A percentile compares a stretch with the other conserved stretches of the same genome.
phyloP scores from a whole-genome alignment of 2,329 filamentous ascomycete species.

The Setomelanomma holmii region DNA sequence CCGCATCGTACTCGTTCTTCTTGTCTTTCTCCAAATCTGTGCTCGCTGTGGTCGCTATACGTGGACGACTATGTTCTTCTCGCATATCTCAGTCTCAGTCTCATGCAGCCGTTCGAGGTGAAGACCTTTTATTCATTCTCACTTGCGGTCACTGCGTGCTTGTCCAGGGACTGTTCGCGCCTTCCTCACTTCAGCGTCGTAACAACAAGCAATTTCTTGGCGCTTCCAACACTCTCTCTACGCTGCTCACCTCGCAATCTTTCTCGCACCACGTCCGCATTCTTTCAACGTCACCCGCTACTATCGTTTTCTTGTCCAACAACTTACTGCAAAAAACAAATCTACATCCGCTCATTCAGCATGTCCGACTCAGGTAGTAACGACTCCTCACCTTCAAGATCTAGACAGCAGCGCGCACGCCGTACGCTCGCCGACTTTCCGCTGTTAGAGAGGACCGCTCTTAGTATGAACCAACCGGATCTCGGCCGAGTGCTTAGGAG shows the following conservation, averaged over 20 bases:
- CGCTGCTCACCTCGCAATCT: neutral
- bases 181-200: neutral
- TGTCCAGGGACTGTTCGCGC: neutral
- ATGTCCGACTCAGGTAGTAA: conserved; percentile 14
- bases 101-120: no score
- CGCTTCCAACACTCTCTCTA: neutral
- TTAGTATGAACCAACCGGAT: neutral
- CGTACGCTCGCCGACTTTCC: neutral
- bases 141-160: no score
- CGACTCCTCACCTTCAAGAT: neutral
- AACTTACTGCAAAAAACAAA: conserved; percentile 3
- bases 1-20: no score
- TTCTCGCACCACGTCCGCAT: neutral
- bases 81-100: no score
- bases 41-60: no score
- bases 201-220: conserved; percentile 8
- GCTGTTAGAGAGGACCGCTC: neutral
- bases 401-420: neutral
- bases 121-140: no score
- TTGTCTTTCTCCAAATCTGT: no score
- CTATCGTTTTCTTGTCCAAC: conserved; percentile 8
- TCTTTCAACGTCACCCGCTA: neutral
- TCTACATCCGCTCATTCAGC: conserved; percentile 6
- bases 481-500: neutral
- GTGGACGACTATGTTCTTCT: no score